Evolutionary conservation across 306 rosid genomes (phyloP).

Genomic region (Malus domestica): ASM211411v1 NC_041789.1:29988001-29988500

Average conservation of each 20-base stretch:
- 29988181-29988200: conserved; percentile 81
- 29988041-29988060: not conserved
- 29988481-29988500: conserved; percentile 4
- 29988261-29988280: conserved; percentile 61
- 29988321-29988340: not conserved
- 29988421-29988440: conserved; percentile 58
- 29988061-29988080: not conserved
- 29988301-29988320: not conserved
- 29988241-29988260: conserved; percentile 84
- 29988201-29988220: conserved; percentile 98
- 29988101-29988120: conserved; percentile 15
- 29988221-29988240: conserved; percentile 96
- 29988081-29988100: not conserved
- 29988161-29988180: conserved; percentile 68
- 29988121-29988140: conserved; percentile 80
- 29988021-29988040: not conserved
- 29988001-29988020: not conserved
- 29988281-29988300: conserved; percentile 17
- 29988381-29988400: conserved; percentile 75
- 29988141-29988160: conserved; percentile 77
- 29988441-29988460: conserved; percentile 9
- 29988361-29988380: conserved; percentile 62
- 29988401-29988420: conserved; percentile 58
- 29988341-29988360: conserved; percentile 82
- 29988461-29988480: conserved; percentile 6